Base-by-base conservation (phyloP, 192 early-diverging fungal genomes). In the Backusella mclennaniae region DNA sequence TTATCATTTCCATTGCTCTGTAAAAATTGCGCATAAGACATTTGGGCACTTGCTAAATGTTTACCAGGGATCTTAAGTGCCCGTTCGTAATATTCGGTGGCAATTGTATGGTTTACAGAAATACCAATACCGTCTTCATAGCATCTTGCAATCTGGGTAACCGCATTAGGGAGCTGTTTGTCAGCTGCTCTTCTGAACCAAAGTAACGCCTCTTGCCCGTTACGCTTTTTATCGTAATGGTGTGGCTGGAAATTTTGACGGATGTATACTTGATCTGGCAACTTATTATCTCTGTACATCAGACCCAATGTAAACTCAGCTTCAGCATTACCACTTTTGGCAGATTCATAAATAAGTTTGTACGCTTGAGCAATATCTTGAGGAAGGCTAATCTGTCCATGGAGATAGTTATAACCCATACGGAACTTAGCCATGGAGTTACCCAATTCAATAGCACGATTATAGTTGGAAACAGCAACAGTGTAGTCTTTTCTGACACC, bases 151-250 rank as follows among this genome's bases (percentile, higher is more conserved):
- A 85, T 41, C 4, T 73, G 71, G n/a, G 73, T 70, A 31, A 81
- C 66, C 31, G 84, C 78, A 49, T 41, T 42, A 12, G 71, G 26
- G 46, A 81, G 74, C 14, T 80, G 76, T 39, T 73, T 70, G 19
- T 74, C 69, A 14, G 79, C 84, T 15, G 85, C 76, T 35, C 81
- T 74, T 33, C 76, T 76, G 63, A 81, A 86, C 81, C 81, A 86
- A 14, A 66, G n/a, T 66, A 82, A 63, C 0, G 83, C 83, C 17
- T 42, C 44, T 7, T 68, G 67, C 8, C 56, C 56, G 23, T 63
- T 63, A 63, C 74, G 36, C 6, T 81, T 63, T 63, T 63, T 63
- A 29, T 63, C 56, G 12, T 29, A 15, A 66, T 53, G 21, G 33
- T 33, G 68, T 23, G 26, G 35, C 41, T 63, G 39, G 70, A 17